Percentiles rank a stretch among this genome's conserved stretches.
phyloP scores from a whole-genome alignment of 2,329 filamentous ascomycete species.

The Fusarium sp. region DNA sequence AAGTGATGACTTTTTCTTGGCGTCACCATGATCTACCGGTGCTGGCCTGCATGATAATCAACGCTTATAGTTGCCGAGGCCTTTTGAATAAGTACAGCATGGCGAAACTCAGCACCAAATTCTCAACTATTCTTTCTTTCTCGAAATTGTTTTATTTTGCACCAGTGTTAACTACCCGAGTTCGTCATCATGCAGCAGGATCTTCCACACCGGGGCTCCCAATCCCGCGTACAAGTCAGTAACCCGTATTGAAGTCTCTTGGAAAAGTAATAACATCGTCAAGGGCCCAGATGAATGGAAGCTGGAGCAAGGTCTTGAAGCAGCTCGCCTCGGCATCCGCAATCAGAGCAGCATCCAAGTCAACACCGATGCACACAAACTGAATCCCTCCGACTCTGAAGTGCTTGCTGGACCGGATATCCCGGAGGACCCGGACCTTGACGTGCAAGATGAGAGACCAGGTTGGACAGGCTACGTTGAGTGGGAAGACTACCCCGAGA shows the following conservation, averaged over 20 bases:
- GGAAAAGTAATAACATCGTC: conserved; percentile 6
- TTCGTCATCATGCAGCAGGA: background rate
- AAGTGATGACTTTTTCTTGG: conserved; percentile 15
- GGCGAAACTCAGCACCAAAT: background rate
- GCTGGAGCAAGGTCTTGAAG: conserved; percentile 64
- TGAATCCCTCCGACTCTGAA: background rate
- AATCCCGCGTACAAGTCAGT: background rate
- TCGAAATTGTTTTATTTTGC: too few relatives aligned
- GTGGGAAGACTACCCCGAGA: conserved; percentile 78
- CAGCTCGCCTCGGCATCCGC: conserved; percentile 47
- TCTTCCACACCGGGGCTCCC: background rate
- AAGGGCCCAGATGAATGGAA: conserved; percentile 63
- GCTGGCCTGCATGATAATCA: background rate
- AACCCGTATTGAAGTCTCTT: too few relatives aligned
- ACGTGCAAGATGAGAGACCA: conserved; percentile 47
- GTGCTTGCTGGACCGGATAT: background rate
- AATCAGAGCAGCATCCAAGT: conserved; percentile 19
- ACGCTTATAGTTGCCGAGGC: background rate
- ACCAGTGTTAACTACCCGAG: accelerated
- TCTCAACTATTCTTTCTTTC: too few relatives aligned
- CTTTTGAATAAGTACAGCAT: background rate
- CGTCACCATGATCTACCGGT: conserved; percentile 8
- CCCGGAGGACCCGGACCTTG: conserved; percentile 52
- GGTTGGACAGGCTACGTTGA: conserved; percentile 69
- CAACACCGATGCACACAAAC: background rate